Conservation (phyloP, 331 rosid species). For the Cydonia oblonga region DNA sequence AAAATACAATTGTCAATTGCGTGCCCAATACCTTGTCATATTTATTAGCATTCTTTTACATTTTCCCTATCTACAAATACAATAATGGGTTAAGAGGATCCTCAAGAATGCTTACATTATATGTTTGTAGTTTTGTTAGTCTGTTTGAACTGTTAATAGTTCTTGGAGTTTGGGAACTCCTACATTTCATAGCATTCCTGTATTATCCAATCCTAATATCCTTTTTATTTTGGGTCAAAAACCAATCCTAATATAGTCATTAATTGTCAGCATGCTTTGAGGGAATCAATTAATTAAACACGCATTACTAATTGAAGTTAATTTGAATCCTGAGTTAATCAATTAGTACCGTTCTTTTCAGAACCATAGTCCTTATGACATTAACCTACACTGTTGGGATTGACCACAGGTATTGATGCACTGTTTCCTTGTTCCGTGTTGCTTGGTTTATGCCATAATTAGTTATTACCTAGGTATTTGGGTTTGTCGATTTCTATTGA, state of each 20-base stretch:
- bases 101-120: conserved; percentile 21
- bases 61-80: background rate
- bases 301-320: background rate
- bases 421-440: background rate
- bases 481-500: background rate
- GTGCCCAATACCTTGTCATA: background rate
- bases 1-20: background rate
- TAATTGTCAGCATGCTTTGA: too few relatives aligned
- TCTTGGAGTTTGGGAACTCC: background rate
- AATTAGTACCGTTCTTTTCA: background rate
- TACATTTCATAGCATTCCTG: background rate
- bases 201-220: background rate
- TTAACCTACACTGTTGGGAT: background rate
- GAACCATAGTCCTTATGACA: background rate
- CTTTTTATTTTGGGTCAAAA: background rate
- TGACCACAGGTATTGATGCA: background rate
- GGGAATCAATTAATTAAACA: background rate
- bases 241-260: background rate
- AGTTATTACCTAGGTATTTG: background rate
- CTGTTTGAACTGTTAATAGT: background rate
- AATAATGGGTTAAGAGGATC: conserved; percentile 23
- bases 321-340: background rate
- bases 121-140: background rate
- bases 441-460: background rate
- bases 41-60: conserved; percentile 6